Base-by-base conservation (phyloP, 345 rosid species). In the Corchorus olitorius region DNA sequence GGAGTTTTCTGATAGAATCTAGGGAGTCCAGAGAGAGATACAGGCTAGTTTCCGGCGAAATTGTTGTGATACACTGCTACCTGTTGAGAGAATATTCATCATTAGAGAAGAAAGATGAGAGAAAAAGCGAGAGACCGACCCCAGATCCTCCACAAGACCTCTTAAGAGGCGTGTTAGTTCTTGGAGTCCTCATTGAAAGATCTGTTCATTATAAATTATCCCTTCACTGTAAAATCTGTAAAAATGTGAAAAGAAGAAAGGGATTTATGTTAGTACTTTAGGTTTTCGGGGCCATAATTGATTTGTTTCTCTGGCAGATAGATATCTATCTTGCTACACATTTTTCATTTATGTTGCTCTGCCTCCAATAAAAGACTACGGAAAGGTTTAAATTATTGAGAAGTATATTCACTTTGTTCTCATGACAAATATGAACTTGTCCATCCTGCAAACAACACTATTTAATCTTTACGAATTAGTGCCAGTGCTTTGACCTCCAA, bases 1-100 rank as follows among this genome's bases (percentile, higher is more conserved):
- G 97, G 99, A 80, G 91, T 89, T 65, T 93, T 93, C 91, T 96
- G 69, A 79, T 78, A 45, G 59, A 50, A 48, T 43, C 43, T 43
- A 14, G 14, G 69, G 67, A 77, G 58, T 17, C 68, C 34, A 54
- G 62, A 65, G 68, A 76, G 58, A 16, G 19, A 3, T 7, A 69
- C 27, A n/a, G 52, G 22, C 13, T 35, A 54, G 37, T 56, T 63
- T 79, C 62, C 33, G 10, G 74, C 65, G 73, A 70, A 75, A 49
- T 43, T 19, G 19, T 37, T 12, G 27, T 9, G 35, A 53, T 27
- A 78, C 46, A 59, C 19, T 19, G 65, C 53, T 2, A 16, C 48
- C 43, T 1, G 34, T 2, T 65, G 41, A 17, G 65, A 73, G 34
- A 15, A 15, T 70, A 16, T 37, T 70, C 11, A 67, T 12, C 50